Conservation (phyloP, 73 alveolate genomes). For the Paramecium bursaria region DNA sequence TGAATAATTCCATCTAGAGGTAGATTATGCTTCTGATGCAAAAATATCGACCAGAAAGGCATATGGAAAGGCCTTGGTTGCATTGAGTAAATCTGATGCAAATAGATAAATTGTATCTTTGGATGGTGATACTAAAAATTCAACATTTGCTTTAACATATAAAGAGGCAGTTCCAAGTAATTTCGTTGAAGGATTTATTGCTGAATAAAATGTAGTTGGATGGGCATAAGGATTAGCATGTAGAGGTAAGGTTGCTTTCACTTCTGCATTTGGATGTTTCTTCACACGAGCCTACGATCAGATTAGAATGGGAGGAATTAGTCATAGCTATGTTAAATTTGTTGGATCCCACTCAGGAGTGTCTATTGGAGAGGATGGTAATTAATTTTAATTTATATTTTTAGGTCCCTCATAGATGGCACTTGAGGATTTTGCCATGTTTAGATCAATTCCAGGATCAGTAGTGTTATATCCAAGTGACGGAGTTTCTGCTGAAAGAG, state of each 20-base stretch:
- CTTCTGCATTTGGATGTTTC: constrained; percentile 85
- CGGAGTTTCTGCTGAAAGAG: constrained; percentile 79
- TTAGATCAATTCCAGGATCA: constrained; percentile 80
- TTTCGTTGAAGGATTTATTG: constrained; percentile 83
- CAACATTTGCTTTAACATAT: constrained; percentile 71
- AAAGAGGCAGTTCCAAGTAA: constrained; percentile 77
- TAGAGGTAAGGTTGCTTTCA: constrained; percentile 82
- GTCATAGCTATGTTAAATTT: constrained; percentile 75
- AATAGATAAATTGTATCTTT: constrained; percentile 73
- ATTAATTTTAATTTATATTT: too few relatives aligned
- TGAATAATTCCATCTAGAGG: neutral
- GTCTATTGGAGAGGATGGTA: constrained; percentile 86
- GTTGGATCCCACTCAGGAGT: constrained; percentile 89
- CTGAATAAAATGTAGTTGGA: constrained; percentile 84
- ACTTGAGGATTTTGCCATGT: constrained; percentile 81
- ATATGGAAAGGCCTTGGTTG: constrained; percentile 78
- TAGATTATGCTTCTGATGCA: constrained; percentile 17
- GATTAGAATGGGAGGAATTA: constrained; percentile 82
- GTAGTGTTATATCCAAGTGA: constrained; percentile 85
- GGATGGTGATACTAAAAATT: constrained; percentile 85
- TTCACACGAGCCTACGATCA: constrained; percentile 84
- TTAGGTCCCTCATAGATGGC: constrained; percentile 88
- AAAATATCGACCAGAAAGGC: constrained; percentile 83
- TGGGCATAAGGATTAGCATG: constrained; percentile 76
- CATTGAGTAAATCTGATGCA: constrained; percentile 71